Percentiles rank a stretch among this genome's conserved stretches.
These are phyloP conservation scores for Russula griseocarnosa DNA, from an alignment of 768 basidiomycete genomes.

Conservation along the genomic window DNA sequence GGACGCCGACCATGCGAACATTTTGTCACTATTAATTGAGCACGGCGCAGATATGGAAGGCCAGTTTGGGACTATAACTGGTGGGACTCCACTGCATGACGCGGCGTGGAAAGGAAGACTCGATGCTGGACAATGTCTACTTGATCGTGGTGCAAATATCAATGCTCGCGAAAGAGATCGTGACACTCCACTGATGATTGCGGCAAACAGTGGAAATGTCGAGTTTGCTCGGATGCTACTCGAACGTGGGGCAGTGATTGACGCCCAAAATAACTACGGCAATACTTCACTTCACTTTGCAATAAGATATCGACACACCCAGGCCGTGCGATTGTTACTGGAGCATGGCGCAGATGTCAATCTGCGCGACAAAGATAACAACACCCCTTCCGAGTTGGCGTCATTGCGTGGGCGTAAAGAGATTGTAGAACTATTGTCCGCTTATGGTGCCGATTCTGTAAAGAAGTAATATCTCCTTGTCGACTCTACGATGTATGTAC, in stretches of 20 bases:
- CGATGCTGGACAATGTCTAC: background rate
- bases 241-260: background rate
- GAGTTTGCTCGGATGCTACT: background rate
- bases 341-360: background rate
- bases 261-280: background rate
- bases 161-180: background rate
- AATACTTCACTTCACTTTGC: background rate
- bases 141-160: background rate
- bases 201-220: background rate
- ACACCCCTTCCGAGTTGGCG: background rate
- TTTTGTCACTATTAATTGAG: background rate
- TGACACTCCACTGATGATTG: background rate
- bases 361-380: rapidly evolving
- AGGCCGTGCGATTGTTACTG: background rate
- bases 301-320: rapidly evolving
- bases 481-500: too few relatives aligned
- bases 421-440: background rate
- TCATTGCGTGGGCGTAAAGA: rapidly evolving
- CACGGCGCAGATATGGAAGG: background rate
- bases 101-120: background rate
- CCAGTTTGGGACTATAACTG: too few relatives aligned
- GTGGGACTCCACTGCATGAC: background rate
- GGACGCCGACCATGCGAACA: background rate
- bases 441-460: background rate
- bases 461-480: too few relatives aligned